Evolutionary conservation across 2,329 filamentous ascomycete species (phyloP).

Genomic region (Trichoderma breve): DNA sequence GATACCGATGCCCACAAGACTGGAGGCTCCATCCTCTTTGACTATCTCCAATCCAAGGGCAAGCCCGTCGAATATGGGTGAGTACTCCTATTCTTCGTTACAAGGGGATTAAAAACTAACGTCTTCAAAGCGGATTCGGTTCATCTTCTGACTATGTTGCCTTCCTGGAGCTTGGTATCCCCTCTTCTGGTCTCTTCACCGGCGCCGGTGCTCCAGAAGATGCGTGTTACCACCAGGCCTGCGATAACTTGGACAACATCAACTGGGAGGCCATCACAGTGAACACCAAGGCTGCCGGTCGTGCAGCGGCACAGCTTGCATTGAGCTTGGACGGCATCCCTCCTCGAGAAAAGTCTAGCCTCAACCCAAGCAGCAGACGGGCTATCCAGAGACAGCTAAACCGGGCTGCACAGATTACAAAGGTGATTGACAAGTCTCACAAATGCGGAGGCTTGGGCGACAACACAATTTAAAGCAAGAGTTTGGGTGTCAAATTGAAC

Average conservation of each 20-base stretch:
- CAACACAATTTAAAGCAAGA: slow-evolving; percentile 17
- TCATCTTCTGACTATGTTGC: slow-evolving; percentile 39
- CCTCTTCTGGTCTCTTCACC: slow-evolving; percentile 40
- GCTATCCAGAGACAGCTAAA: slow-evolving; percentile 29
- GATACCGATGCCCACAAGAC: slow-evolving; percentile 39
- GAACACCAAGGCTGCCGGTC: slow-evolving; percentile 48
- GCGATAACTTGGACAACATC: slow-evolving; percentile 42
- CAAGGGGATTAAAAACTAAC: not conserved
- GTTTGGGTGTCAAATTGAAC: not conserved
- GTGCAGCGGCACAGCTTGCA: slow-evolving; percentile 45
- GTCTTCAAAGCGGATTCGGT: slow-evolving; percentile 31
- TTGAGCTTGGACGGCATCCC: slow-evolving; percentile 38
- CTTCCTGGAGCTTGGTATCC: slow-evolving; percentile 38
- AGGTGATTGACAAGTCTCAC: slow-evolving; percentile 30
- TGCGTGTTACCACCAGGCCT: slow-evolving; percentile 40
- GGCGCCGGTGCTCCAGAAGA: slow-evolving; percentile 36
- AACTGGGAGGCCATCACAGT: slow-evolving; percentile 40
- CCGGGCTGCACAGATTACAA: slow-evolving; percentile 27
- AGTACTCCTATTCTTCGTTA: not conserved
- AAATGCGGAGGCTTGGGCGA: slow-evolving; percentile 29
- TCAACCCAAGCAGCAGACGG: slow-evolving; percentile 27
- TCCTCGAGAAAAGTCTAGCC: slow-evolving; percentile 28
- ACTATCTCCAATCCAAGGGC: slow-evolving; percentile 32
- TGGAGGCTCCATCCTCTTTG: slow-evolving; percentile 33
- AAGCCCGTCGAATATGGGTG: slow-evolving; percentile 31